A percentile compares a stretch with the other conserved stretches of the same genome.
Conservation (phyloP, 1,139 yeast genomes). For the Suhomyces chickasaworum region DNA sequence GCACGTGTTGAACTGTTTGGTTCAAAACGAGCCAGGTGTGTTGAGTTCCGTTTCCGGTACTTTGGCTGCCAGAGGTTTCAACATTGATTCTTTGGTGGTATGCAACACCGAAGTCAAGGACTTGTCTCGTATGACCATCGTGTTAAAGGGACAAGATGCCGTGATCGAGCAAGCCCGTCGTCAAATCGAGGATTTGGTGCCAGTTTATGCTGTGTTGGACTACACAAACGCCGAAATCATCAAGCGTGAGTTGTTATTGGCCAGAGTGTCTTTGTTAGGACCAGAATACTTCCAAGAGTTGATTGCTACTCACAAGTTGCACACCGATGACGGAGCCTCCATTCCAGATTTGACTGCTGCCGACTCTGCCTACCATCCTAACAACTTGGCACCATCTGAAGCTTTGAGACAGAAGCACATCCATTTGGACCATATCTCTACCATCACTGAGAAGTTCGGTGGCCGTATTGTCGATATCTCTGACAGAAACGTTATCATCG, state of each 20-base stretch:
- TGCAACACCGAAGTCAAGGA: constrained; percentile 96
- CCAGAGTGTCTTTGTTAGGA: constrained; percentile 89
- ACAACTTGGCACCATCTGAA: constrained; percentile 85
- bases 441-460: constrained; percentile 83
- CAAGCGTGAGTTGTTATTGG: constrained; percentile 84
- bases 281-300: constrained; percentile 97
- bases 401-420: constrained; percentile 91
- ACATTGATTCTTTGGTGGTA: constrained; percentile 94
- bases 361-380: constrained; percentile 75
- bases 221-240: constrained; percentile 89
- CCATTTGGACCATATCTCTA: constrained; percentile 82
- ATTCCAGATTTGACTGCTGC: constrained; percentile 53
- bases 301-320: constrained; percentile 78
- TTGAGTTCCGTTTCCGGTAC: constrained; percentile 91
- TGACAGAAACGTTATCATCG: constrained; percentile 92
- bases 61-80: constrained; percentile 96
- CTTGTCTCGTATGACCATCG: constrained; percentile 95
- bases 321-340: constrained; percentile 38
- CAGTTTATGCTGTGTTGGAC: constrained; percentile 96
- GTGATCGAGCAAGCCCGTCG: constrained; percentile 98
- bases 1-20: constrained; percentile 93
- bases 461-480: constrained; percentile 91
- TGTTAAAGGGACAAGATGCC: constrained; percentile 90
- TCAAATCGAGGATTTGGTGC: constrained; percentile 96
- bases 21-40: constrained; percentile 98